Percentiles rank a stretch among this genome's conserved stretches.
These are phyloP conservation scores for Gnomoniopsis smithogilvyi DNA, from an alignment of 2,329 filamentous ascomycete species.

Conservation along the genomic window DNA sequence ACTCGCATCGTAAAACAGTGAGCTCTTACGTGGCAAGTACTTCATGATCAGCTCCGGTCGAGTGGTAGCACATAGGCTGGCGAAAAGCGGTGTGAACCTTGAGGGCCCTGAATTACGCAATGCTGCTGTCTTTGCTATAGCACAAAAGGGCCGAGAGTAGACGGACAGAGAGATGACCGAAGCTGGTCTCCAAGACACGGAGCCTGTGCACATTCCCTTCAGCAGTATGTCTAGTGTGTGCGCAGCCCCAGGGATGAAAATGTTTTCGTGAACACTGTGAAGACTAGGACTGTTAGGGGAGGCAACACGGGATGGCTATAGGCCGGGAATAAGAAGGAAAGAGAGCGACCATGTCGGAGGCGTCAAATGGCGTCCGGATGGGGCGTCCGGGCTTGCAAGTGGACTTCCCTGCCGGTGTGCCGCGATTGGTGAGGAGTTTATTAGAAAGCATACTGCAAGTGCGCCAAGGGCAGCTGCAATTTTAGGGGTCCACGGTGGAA, in stretches of 20 bases:
- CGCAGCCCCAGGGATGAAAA: neutral
- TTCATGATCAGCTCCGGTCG: neutral
- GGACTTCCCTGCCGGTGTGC: neutral
- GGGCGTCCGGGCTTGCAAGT: neutral
- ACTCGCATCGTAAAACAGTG: neutral
- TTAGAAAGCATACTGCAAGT: neutral
- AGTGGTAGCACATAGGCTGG: neutral
- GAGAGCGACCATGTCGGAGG: neutral
- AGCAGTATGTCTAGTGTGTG: no score
- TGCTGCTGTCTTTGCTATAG: neutral
- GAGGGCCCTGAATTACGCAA: neutral
- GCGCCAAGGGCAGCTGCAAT: neutral
- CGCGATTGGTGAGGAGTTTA: neutral
- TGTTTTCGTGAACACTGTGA: no score
- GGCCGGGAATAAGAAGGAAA: neutral
- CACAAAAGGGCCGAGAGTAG: neutral
- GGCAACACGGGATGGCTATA: neutral
- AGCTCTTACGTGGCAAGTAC: no score
- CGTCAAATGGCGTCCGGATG: neutral
- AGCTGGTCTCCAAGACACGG: no score
- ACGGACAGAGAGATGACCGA: neutral
- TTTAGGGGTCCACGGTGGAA: neutral
- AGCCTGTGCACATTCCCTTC: no score
- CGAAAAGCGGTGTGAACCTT: constrained; percentile 1
- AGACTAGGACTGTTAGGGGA: neutral